A percentile compares a stretch with the other conserved stretches of the same genome.
Conservation (phyloP, 257 asterid species). For the Solanum ossicruentum region DNA sequence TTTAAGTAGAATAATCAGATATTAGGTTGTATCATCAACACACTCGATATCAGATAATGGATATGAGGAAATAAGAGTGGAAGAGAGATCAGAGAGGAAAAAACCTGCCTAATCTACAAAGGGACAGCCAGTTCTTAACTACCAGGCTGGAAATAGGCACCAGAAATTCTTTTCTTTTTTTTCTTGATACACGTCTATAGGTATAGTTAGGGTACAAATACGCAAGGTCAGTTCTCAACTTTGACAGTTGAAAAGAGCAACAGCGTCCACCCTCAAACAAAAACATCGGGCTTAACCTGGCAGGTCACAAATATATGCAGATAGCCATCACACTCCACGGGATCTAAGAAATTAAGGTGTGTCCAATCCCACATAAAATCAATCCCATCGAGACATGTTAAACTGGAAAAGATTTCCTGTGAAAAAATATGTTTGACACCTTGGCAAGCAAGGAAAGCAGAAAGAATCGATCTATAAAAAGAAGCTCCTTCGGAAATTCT, state of each 20-base stretch:
- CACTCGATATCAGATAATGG: background rate
- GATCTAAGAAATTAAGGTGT: background rate
- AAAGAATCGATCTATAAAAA: background rate
- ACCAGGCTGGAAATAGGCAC: background rate
- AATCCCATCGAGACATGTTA: background rate
- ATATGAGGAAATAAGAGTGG: background rate
- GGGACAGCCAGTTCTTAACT: background rate
- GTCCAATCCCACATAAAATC: background rate
- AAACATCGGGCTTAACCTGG: background rate
- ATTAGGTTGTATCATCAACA: background rate
- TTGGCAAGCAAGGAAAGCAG: background rate
- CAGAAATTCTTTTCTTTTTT: background rate
- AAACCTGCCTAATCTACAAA: background rate
- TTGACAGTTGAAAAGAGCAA: background rate
- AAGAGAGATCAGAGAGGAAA: background rate
- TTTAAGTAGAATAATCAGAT: background rate
- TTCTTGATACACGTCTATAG: background rate
- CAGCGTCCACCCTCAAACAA: background rate
- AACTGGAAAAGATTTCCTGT: background rate
- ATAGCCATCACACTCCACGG: background rate
- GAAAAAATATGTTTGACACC: background rate
- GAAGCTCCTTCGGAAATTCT: background rate
- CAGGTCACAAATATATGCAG: background rate
- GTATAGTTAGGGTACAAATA: background rate
- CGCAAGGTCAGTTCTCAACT: background rate